A percentile compares a stretch with the other conserved stretches of the same genome.
Evolutionary conservation across 2,329 filamentous ascomycete species (phyloP).

Genomic region (Didymella sp.): DNA sequence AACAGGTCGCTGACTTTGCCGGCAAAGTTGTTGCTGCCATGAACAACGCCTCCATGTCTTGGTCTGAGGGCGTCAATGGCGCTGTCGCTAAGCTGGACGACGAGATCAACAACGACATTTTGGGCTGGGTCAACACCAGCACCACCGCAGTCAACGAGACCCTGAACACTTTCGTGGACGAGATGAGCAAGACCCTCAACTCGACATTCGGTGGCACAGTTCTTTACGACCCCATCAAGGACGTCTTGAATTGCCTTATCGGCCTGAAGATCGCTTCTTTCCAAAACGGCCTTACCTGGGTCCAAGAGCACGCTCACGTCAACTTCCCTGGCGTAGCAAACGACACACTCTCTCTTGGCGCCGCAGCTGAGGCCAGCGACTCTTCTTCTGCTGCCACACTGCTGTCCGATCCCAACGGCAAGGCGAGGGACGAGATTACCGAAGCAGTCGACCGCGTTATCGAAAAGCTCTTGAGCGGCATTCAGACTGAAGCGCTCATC

Average conservation of each 20-base stretch:
- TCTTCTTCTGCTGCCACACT: conserved; percentile 69
- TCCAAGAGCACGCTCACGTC: conserved; percentile 84
- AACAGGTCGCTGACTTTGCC: conserved; percentile 79
- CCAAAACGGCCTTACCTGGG: conserved; percentile 91
- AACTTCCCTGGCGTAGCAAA: conserved; percentile 78
- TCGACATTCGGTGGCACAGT: conserved; percentile 81
- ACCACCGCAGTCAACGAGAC: conserved; percentile 85
- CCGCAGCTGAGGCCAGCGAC: conserved; percentile 62
- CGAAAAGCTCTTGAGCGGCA: conserved; percentile 68
- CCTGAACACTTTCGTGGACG: conserved; percentile 78
- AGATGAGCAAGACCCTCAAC: conserved; percentile 77
- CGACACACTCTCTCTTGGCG: conserved; percentile 83
- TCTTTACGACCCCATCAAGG: conserved; percentile 77
- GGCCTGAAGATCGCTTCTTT: conserved; percentile 84
- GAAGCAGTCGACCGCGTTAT: conserved; percentile 75
- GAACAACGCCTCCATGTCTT: conserved; percentile 74
- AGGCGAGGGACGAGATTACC: conserved; percentile 81
- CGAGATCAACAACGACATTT: conserved; percentile 82
- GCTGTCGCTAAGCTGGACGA: conserved; percentile 70
- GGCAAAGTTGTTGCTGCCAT: conserved; percentile 77
- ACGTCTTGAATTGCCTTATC: conserved; percentile 86
- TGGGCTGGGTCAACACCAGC: conserved; percentile 85
- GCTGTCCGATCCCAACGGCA: conserved; percentile 75
- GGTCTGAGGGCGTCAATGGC: conserved; percentile 78
- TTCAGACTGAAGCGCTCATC: conserved; percentile 81